phyloP scores from a whole-genome alignment of 495 filamentous ascomycete species.

The Podospora pseudoanserina region DNA sequence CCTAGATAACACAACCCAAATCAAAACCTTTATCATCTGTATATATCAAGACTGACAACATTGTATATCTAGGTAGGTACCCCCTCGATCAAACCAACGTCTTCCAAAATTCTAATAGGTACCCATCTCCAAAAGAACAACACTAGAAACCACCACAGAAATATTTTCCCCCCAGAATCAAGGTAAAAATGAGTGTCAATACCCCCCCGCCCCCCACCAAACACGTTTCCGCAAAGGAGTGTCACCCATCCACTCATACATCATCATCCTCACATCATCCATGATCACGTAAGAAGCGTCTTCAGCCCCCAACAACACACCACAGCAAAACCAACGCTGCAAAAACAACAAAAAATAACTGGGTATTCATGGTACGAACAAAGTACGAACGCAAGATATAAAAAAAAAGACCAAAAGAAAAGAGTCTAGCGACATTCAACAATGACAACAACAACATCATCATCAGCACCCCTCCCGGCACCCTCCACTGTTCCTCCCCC shows the following conservation, averaged over 20 bases:
- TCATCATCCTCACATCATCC: background rate
- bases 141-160: no score
- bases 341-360: background rate
- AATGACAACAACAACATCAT: background rate
- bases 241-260: background rate
- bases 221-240: background rate
- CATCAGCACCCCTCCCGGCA: no score
- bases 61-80: no score
- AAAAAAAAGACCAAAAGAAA: background rate
- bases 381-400: background rate
- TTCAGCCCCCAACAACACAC: no score
- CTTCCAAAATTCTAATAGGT: no score
- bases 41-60: no score
- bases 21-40: no score
- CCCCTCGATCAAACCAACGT: no score
- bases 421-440: background rate
- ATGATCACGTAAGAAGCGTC: background rate
- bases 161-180: no score
- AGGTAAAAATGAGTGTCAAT: background rate
- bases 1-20: no score
- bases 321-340: background rate
- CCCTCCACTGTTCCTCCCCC: no score
- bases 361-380: background rate
- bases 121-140: no score
- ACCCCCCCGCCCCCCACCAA: background rate